phyloP scores from a whole-genome alignment of 1,284 basidiomycete species.

The Ganoderma lingzhi region DNA sequence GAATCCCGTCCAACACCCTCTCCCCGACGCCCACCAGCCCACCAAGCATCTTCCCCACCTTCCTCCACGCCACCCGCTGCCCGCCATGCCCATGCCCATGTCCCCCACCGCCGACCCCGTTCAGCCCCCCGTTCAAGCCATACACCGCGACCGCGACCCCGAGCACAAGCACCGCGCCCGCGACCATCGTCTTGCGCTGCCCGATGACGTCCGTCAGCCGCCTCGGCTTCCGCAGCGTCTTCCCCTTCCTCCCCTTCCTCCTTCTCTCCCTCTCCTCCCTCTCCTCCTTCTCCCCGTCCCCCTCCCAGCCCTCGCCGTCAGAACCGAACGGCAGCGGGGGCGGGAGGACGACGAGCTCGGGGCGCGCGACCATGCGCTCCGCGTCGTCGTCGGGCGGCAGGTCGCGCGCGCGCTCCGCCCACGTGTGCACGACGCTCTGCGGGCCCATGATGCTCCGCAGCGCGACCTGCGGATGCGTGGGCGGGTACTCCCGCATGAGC shows the following conservation, averaged over 20 bases:
- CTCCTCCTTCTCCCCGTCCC: conserved; percentile 28
- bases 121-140: conserved; percentile 45
- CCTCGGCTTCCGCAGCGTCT: conserved; percentile 40
- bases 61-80: conserved; percentile 42
- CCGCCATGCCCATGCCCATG: conserved; percentile 31
- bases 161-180: conserved; percentile 69
- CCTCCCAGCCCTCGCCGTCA: conserved; percentile 47
- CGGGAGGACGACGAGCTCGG: conserved; percentile 61
- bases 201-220: conserved; percentile 41
- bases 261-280: conserved; percentile 21
- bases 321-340: conserved; percentile 29
- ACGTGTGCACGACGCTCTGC: conserved; percentile 66
- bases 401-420: conserved; percentile 53
- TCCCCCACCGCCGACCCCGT: conserved; percentile 28
- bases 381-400: conserved; percentile 63
- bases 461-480: conserved; percentile 52
- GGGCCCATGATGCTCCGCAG: conserved; percentile 77
- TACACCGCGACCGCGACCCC: conserved; percentile 74
- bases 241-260: conserved; percentile 36
- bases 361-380: conserved; percentile 65
- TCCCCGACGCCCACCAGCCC: conserved; percentile 48
- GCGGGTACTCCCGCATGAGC: conserved; percentile 53
- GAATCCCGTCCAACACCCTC: conserved; percentile 35
- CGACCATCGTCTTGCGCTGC: conserved; percentile 59
- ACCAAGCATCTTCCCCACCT: conserved; percentile 40